These are phyloP conservation scores for Ramaria rubella DNA, from an alignment of 768 basidiomycete species.

Conservation along the genomic window DNA sequence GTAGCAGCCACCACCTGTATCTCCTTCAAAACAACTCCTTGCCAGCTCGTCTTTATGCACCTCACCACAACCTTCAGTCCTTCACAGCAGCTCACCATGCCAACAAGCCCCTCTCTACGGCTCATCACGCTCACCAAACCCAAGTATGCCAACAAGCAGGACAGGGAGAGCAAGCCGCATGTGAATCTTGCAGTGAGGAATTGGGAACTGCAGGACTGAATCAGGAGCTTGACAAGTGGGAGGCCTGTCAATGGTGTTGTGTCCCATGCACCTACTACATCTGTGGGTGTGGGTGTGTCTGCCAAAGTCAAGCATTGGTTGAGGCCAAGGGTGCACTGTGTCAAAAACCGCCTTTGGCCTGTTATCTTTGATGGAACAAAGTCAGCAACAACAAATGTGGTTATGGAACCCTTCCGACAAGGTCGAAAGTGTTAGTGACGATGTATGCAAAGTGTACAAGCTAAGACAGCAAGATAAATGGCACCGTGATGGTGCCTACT, in stretches of 20 bases:
- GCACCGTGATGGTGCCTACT: too few species aligned
- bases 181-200: conserved; percentile 23
- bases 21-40: conserved; percentile 2
- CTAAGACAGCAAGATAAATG: too few species aligned
- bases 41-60: conserved; percentile 3
- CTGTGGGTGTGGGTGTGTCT: too few species aligned
- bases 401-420: too few species aligned
- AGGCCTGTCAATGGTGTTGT: conserved; percentile 16
- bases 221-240: conserved; percentile 36
- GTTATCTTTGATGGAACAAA: too few species aligned
- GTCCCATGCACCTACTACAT: conserved; percentile 12
- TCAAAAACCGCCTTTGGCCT: too few species aligned
- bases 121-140: conserved; percentile 10
- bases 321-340: conserved; percentile 30
- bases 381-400: too few species aligned
- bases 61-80: not conserved
- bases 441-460: too few species aligned
- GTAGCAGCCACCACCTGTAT: conserved; percentile 51
- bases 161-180: not conserved
- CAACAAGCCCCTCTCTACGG: conserved; percentile 5
- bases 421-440: too few species aligned
- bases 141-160: conserved; percentile 7
- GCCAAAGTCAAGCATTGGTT: conserved; percentile 26
- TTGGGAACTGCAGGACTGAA: conserved; percentile 43
- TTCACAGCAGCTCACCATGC: conserved; percentile 2